Conservation (phyloP, 2,329 filamentous ascomycete genomes). For the Aureobasidium sp. region DNA sequence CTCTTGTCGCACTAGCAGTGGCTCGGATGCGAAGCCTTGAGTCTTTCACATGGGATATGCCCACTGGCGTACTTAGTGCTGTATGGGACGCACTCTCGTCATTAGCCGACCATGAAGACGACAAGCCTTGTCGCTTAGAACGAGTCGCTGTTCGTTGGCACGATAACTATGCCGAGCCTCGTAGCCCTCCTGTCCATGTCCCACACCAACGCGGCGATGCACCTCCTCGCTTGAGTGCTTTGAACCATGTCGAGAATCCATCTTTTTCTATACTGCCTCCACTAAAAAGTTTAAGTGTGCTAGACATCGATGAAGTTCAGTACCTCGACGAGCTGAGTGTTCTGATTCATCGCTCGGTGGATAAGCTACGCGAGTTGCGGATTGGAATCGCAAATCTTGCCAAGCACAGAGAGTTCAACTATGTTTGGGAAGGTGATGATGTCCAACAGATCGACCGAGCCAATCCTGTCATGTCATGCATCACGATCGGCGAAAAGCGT, state of each 20-base stretch:
- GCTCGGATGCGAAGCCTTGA: constrained; percentile 75
- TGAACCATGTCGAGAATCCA: constrained; percentile 62
- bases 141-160: constrained; percentile 78
- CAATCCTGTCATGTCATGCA: constrained; percentile 38
- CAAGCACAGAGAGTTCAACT: constrained; percentile 46
- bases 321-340: constrained; percentile 78
- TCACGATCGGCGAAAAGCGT: constrained; percentile 51
- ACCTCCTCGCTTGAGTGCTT: constrained; percentile 26
- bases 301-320: constrained; percentile 74
- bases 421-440: constrained; percentile 54
- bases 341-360: constrained; percentile 62
- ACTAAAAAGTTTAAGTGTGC: constrained; percentile 63
- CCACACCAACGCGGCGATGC: constrained; percentile 29
- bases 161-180: constrained; percentile 52
- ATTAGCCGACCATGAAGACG: constrained; percentile 52
- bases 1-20: constrained; percentile 67
- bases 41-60: constrained; percentile 83
- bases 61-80: constrained; percentile 70
- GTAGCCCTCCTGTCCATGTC: constrained; percentile 16
- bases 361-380: constrained; percentile 59
- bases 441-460: constrained; percentile 57
- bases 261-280: constrained; percentile 71
- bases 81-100: constrained; percentile 73
- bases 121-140: constrained; percentile 58
- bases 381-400: constrained; percentile 59